phyloP scores from a whole-genome alignment of 208 protist genomes.

The Dictyostelium gargantuum region DNA sequence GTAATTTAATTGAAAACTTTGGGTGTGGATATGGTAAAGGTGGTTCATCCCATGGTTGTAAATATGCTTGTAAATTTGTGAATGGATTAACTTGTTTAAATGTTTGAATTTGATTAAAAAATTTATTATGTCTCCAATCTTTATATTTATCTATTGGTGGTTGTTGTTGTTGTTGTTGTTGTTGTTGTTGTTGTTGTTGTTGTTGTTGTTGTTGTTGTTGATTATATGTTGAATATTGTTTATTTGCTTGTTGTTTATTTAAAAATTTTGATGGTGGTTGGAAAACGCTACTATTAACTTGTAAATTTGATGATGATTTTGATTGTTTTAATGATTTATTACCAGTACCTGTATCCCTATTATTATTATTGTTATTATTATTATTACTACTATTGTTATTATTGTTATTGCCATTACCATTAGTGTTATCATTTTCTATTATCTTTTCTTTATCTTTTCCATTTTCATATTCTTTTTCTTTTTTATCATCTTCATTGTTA shows the following conservation, averaged over 20 bases:
- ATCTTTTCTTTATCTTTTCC: too few relatives aligned
- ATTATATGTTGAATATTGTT: neutral
- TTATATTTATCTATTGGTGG: slow-evolving; percentile 8
- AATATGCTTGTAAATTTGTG: slow-evolving; percentile 2
- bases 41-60: slow-evolving; percentile 44
- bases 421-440: neutral
- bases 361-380: neutral
- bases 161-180: neutral
- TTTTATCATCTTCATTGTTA: neutral
- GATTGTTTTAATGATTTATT: neutral
- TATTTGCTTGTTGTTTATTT: neutral
- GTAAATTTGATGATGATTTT: neutral
- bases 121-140: slow-evolving; percentile 61
- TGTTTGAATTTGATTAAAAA: slow-evolving; percentile 46
- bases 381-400: neutral
- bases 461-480: neutral
- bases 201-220: neutral
- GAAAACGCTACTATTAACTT: neutral
- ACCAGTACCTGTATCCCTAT: neutral
- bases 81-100: slow-evolving; percentile 20
- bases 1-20: slow-evolving; percentile 49
- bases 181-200: neutral
- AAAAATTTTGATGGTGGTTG: neutral
- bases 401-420: neutral
- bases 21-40: slow-evolving; percentile 57